Evolutionary conservation across 2,329 filamentous ascomycete species (phyloP), one percentile per base, ranked within the genome.

Genomic region (Acrodontium crateriforme): DNA sequence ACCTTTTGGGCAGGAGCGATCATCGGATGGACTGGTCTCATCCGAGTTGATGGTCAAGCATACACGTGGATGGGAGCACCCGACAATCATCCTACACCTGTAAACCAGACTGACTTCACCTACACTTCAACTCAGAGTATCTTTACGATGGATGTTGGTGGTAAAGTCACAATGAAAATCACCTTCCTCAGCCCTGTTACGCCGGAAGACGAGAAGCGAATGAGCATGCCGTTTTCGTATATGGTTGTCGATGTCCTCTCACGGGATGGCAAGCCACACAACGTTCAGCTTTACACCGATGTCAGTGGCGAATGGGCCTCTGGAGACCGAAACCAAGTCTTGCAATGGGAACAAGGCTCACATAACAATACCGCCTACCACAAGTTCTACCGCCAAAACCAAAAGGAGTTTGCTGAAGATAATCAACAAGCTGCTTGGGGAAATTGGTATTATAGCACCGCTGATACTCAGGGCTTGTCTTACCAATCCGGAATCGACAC

Each of bases 151-250:
- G 62, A 72, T 37, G 71, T 77, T 9, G 71, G 63, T 16, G n/a
- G n/a, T n/a, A 65, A 67, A 34, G 62, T 84, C 5, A 55, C 65
- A 30, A 59, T 85, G 60, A 78, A 66, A 11, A 64, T 77, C 29
- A 78, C 69, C 0, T 84, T 84, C 44, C 49, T 82, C 24, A 79
- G 76, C 0, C 76, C 78, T 0, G 62, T 84, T n/a, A 76, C 68
- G 11, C 71, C 76, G 1, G 55, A 69, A 16, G 78, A 84, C 43
- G 50, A 78, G 12, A 63, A 63, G 35, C 60, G 76, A 18, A 76
- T 82, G 46, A 81, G 77, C 5, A 56, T 81, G 24, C 60, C 72
- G 11, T 78, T 78, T 37, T 78, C 77, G 1, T 84, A 83, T 52
- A 56, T 84, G 30, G 57, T 77, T 16, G 67, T 79, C 15, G 64